A percentile compares a stretch with the other conserved stretches of the same genome.
Conservation (phyloP, 306 rosid genomes). For the Trifolium dubium region DNA sequence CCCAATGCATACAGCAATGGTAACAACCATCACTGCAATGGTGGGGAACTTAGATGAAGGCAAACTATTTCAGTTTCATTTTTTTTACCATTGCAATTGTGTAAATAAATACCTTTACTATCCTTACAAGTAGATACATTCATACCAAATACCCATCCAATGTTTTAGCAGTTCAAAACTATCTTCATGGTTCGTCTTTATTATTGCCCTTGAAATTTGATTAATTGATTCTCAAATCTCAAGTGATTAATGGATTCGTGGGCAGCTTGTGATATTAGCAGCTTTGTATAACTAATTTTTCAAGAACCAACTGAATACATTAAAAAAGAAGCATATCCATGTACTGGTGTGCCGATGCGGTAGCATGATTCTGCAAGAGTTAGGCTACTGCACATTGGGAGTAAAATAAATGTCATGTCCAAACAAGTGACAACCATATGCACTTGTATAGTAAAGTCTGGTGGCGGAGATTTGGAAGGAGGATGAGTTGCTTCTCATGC, state of each 20-base stretch:
- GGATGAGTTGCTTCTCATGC: too few species aligned
- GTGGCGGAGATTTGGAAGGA: too few species aligned
- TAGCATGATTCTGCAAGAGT: neutral
- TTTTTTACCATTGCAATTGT: constrained; percentile 64
- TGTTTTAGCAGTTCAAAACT: constrained; percentile 57
- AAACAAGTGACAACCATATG: neutral
- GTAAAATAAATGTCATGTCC: neutral
- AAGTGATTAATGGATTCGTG: neutral
- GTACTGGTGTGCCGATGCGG: neutral
- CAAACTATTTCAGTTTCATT: constrained; percentile 43
- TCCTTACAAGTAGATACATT: constrained; percentile 50
- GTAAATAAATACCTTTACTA: constrained; percentile 78
- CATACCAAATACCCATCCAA: constrained; percentile 65
- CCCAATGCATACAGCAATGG: constrained; percentile 72
- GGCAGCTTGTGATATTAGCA: neutral
- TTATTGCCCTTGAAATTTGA: neutral
- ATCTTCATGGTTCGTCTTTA: constrained; percentile 42
- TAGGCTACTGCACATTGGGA: neutral
- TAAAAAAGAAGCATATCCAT: neutral
- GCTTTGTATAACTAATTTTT: neutral
- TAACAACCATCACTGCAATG: constrained; percentile 72
- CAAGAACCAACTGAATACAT: neutral
- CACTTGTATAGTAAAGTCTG: too few species aligned
- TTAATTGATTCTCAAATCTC: neutral
- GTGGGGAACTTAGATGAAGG: constrained; percentile 58